Percentiles rank a stretch among this genome's conserved stretches.
Conservation (phyloP, 495 filamentous ascomycete genomes). For the Podospora australis region DNA sequence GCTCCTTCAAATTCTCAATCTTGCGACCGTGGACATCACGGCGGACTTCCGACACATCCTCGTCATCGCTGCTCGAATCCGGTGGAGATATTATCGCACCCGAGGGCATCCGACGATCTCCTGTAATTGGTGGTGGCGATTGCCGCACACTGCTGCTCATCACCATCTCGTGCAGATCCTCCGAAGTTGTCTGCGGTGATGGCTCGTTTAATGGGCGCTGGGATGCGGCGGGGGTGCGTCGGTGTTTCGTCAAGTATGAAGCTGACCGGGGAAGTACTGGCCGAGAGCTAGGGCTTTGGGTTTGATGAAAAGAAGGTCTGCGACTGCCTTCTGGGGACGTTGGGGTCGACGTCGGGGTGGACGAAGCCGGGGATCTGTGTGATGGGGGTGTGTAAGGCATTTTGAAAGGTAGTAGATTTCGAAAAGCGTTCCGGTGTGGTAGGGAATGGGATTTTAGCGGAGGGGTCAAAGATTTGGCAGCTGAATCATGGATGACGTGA, state of each 20-base stretch:
- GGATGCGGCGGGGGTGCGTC: slow-evolving; percentile 40
- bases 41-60: slow-evolving; percentile 46
- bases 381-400: slow-evolving; percentile 96
- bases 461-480: no score
- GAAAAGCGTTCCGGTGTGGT: not conserved
- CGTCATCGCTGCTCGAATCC: slow-evolving; percentile 86
- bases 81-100: slow-evolving; percentile 83
- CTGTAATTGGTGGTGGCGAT: slow-evolving; percentile 69
- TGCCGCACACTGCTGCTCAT: slow-evolving; percentile 57
- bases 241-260: slow-evolving; percentile 61
- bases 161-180: slow-evolving; percentile 44
- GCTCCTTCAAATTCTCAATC: slow-evolving; percentile 62
- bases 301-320: slow-evolving; percentile 45
- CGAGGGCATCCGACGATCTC: slow-evolving; percentile 60
- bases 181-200: slow-evolving; percentile 41
- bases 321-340: slow-evolving; percentile 57
- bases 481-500: no score
- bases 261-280: slow-evolving; percentile 63
- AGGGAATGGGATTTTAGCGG: not conserved
- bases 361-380: slow-evolving; percentile 71
- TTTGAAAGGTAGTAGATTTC: slow-evolving; percentile 21
- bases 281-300: slow-evolving; percentile 38
- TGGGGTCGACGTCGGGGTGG: slow-evolving; percentile 55
- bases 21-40: slow-evolving; percentile 35
- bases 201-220: slow-evolving; percentile 29